Conservation (phyloP, 371 early-diverging fungal species). For the Mortierella sp. region DNA sequence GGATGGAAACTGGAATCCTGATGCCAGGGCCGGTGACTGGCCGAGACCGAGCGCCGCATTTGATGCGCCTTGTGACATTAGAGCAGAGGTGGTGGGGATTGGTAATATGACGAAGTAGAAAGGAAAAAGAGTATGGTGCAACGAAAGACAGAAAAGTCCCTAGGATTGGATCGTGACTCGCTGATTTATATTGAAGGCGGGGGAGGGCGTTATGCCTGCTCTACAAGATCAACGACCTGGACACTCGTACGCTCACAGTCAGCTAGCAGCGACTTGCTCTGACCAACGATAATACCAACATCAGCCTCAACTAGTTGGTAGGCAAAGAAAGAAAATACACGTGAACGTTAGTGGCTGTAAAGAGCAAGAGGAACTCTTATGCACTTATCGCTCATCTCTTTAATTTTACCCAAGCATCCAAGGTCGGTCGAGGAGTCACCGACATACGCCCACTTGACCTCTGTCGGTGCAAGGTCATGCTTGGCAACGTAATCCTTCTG, state of each 20-base stretch:
- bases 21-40: constrained; percentile 41
- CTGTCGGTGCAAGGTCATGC: constrained; percentile 20
- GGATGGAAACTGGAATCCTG: constrained; percentile 75
- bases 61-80: constrained; percentile 29
- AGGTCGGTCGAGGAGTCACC: constrained; percentile 50
- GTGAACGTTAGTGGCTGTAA: not conserved
- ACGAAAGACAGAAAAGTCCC: not conserved
- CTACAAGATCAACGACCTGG: constrained; percentile 33
- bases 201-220: not conserved
- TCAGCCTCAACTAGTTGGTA: constrained; percentile 59
- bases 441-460: constrained; percentile 46
- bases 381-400: too few species aligned
- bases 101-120: not conserved
- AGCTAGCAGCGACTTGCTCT: constrained; percentile 51
- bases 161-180: not conserved
- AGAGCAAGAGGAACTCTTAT: too few species aligned
- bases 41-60: constrained; percentile 43
- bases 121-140: not conserved
- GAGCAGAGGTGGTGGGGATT: not conserved
- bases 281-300: constrained; percentile 65
- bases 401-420: constrained; percentile 52
- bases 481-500: constrained; percentile 29
- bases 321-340: not conserved
- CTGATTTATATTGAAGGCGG: too few species aligned
- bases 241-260: constrained; percentile 46